Evolutionary conservation across 495 filamentous ascomycete species (phyloP).

Genomic region (Penicillium turbatum): DNA sequence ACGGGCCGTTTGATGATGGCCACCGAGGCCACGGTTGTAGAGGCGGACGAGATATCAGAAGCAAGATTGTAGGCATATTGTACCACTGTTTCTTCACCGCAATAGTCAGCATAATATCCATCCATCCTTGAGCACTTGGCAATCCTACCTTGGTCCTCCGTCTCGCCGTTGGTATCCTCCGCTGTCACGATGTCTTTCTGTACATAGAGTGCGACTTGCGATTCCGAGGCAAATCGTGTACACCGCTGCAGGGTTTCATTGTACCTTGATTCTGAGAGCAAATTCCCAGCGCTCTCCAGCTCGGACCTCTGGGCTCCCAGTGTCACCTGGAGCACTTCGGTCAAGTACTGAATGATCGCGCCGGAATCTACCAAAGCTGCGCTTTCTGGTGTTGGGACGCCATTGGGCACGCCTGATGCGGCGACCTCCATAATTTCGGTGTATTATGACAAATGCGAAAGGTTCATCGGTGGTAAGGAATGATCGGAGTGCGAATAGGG

Average conservation of each 20-base stretch:
- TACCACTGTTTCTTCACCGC: slow-evolving; percentile 22
- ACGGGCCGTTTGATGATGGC: slow-evolving; percentile 84
- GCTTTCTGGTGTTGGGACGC: slow-evolving; percentile 38
- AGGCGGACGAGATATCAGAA: slow-evolving; percentile 71
- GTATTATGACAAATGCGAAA: slow-evolving; percentile 20
- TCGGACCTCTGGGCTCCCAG: slow-evolving; percentile 79
- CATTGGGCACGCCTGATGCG: slow-evolving; percentile 44
- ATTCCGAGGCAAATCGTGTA: slow-evolving; percentile 81
- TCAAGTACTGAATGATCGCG: slow-evolving; percentile 72
- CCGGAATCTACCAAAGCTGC: slow-evolving; percentile 51
- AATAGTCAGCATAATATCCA: slow-evolving; percentile 7
- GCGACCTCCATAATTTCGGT: slow-evolving; percentile 48
- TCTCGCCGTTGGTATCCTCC: slow-evolving; percentile 48
- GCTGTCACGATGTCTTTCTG: slow-evolving; percentile 69
- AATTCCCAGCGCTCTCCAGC: slow-evolving; percentile 71
- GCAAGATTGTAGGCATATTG: slow-evolving; percentile 73
- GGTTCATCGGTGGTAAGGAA: slow-evolving; percentile 31
- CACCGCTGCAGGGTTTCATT: slow-evolving; percentile 81
- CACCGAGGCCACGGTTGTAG: slow-evolving; percentile 76
- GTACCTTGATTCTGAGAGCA: slow-evolving; percentile 67
- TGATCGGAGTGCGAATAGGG: slow-evolving; percentile 15
- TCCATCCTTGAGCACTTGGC: background rate
- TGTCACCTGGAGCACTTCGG: slow-evolving; percentile 72
- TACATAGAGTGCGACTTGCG: slow-evolving; percentile 83
- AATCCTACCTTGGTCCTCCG: slow-evolving; percentile 42